Conservation (phyloP, 2,329 filamentous ascomycete genomes). For the Lasiodiplodia theobromae region DNA sequence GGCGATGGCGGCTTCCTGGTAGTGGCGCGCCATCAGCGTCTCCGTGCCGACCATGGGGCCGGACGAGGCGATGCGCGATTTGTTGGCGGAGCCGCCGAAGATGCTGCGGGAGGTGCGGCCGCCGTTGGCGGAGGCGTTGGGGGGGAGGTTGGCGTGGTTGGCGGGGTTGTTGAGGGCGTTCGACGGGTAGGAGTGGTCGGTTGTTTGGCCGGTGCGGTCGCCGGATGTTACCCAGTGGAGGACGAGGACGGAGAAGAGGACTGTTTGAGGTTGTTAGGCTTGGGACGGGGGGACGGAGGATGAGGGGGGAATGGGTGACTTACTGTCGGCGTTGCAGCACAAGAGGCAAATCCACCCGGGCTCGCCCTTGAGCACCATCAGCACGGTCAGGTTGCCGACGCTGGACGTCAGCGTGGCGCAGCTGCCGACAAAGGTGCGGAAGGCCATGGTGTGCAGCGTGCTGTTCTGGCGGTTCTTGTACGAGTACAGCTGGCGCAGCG, state of each 20-base stretch:
- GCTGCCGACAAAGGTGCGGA: slow-evolving; percentile 26
- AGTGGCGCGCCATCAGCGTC: slow-evolving; percentile 4
- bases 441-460: slow-evolving; percentile 16
- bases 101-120: too few relatives aligned
- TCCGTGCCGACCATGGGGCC: neutral
- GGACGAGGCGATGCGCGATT: neutral
- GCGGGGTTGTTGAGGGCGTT: neutral
- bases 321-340: slow-evolving; percentile 26
- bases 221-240: slow-evolving; percentile 22
- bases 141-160: neutral
- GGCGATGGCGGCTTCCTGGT: slow-evolving; percentile 5
- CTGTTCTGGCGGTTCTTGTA: neutral
- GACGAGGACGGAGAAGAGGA: slow-evolving; percentile 22
- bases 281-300: neutral
- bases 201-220: slow-evolving; percentile 13
- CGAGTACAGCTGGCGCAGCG: slow-evolving; percentile 51
- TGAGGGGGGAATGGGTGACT: neutral
- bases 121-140: too few relatives aligned
- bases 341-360: slow-evolving; percentile 18
- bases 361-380: slow-evolving; percentile 22
- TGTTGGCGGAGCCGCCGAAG: neutral
- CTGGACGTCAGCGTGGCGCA: neutral
- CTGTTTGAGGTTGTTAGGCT: neutral
- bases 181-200: neutral
- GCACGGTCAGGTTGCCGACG: slow-evolving; percentile 11